Evolutionary conservation across 2,329 filamentous ascomycete genomes (phyloP), one percentile per base, ranked within the genome.

Genomic region (Zymoseptoria brevis): DNA sequence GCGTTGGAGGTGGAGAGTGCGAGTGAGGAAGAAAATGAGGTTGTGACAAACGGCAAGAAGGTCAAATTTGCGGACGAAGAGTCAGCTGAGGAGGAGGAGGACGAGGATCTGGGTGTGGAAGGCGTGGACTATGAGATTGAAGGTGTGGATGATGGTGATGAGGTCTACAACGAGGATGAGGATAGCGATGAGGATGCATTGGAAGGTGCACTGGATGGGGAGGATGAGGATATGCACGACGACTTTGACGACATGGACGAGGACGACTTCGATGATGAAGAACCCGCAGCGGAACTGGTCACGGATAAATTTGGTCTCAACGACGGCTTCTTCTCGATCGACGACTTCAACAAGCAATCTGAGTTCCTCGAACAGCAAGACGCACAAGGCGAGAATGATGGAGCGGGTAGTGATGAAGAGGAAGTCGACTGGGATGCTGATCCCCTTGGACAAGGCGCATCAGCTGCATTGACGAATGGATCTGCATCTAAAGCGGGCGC

Each of bases 281-380:
- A 79, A 51, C 73, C 77, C 4, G 73, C 76, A 1, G 81, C 81
- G 54, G 81, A 83, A 48, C 87, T 87, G 60, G 77, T 85, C 8
- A 80, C 86, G 66, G 91, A 97, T 69, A 85, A 86, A 3, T 81
- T 94, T 70, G 90, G 91, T 6, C 83, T 99, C 30, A 97, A 99
- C 69, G 94, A 99, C 71, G 93, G 91, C 4, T 99, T 99, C 77
- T 99, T 99, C 77, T 96, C 90, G 16, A 93, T 99, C 68, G 92
- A 97, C 69, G 86, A 95, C 60, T 99, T 99, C 82, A 99, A 99
- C 79, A 90, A 87, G 72, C 89, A 95, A 71, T 90, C 91, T 1
- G 90, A 96, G 69, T 88, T 87, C 71, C 85, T 96, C 54, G 94
- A 99, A 74, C 85, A 89, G 64, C 88, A 91, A 73, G 93, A 97